Evolutionary conservation across 306 rosid genomes (phyloP), one percentile per base, ranked within the genome.

Genomic region (Acmispon strigosus): DNA sequence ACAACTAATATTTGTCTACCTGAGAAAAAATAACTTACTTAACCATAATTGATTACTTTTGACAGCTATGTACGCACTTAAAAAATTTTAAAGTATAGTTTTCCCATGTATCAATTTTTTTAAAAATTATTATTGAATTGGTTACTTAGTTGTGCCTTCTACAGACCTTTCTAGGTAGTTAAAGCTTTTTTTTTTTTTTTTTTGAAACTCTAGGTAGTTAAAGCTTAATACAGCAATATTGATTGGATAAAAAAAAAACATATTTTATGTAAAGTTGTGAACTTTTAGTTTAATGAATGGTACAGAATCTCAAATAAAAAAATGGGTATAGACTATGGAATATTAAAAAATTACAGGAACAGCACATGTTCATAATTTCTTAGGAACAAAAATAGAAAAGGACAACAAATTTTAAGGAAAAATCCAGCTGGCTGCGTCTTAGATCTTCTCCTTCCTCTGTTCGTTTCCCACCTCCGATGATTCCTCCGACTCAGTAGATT

Each of bases 341-440:
- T 32, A 7, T 32, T 1, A 32, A 24, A 19, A 7, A 8, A 6
- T 13, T 8, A 45, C 27, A 15, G 16, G 32, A 54, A 43, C 44
- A 39, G 54, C 8, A 64, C 70, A 6, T 22, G 22, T 34, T 65
- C 16, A 22, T 44, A 24, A 64, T 13, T n/a, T 12, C 5, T 8
- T 0, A 69, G 2, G 43, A 69, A 54, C 17, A 8, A 41, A 10
- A n/a, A 9, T 39, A 22, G 49, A 36, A 47, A 65, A 16, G 29
- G 68, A 74, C 10, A 59, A 44, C 60, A 56, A 36, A 45, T 71
- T 69, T 14, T 36, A 44, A 75, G 78, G 63, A 44, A 82, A 69
- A 70, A 15, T 44, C 86, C 76, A 70, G 73, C 76, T 78, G 86
- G 54, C 61, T 43, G 61, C 19, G 41, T 45, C 58, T 19, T 65